phyloP scores from a whole-genome alignment of 192 early-diverging fungal genomes.

The Rhizophagus prolifer region DNA sequence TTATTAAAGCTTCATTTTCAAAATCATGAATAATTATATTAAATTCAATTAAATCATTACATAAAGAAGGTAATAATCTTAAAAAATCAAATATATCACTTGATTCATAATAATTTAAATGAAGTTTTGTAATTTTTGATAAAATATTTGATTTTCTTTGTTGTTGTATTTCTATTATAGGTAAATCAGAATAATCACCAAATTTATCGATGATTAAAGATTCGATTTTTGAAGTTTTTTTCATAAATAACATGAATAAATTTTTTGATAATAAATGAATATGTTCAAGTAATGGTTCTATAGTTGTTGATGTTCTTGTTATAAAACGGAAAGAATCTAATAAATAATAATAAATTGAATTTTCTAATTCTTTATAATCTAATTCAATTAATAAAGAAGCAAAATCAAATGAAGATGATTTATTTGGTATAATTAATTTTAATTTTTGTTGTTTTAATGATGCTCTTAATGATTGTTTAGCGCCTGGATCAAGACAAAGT shows the following conservation, averaged over 20 bases:
- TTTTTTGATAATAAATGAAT: not conserved
- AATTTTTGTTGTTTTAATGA: not conserved
- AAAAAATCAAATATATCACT: not conserved
- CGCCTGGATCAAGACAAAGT: not conserved
- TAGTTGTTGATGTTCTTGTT: no score
- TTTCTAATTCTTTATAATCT: constrained; percentile 10
- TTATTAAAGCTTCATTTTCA: not conserved
- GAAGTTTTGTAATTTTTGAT: not conserved
- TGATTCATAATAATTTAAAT: not conserved
- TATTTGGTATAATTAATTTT: not conserved
- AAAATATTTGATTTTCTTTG: not conserved
- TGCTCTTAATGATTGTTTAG: not conserved
- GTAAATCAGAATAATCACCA: not conserved
- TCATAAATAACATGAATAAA: not conserved
- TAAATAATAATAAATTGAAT: not conserved
- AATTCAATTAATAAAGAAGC: not conserved
- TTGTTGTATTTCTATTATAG: not conserved
- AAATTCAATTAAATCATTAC: not conserved
- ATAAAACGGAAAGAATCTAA: no score
- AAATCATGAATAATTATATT: not conserved
- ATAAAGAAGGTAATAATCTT: not conserved
- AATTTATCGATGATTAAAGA: constrained; percentile 1
- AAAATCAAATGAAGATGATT: not conserved
- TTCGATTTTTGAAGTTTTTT: not conserved
- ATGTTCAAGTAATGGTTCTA: not conserved